Percentiles rank a stretch among this genome's conserved stretches.
Evolutionary conservation across 768 basidiomycete species (phyloP).

Genomic region (Mrakia blollopis): DNA sequence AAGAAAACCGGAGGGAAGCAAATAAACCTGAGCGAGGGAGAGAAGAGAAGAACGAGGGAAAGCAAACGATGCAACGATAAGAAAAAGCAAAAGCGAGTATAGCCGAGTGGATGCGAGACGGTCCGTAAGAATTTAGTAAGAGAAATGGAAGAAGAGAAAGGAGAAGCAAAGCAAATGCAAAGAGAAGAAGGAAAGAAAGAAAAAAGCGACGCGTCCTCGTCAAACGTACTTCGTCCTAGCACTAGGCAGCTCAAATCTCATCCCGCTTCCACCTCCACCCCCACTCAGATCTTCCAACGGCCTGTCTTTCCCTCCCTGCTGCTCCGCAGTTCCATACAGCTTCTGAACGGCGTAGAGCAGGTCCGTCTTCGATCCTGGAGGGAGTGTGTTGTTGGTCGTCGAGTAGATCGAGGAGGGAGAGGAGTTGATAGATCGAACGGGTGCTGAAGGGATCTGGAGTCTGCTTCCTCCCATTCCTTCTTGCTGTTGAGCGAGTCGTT

Average conservation of each 20-base stretch:
- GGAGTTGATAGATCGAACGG: background rate
- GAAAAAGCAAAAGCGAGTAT: background rate
- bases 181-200: too few species aligned
- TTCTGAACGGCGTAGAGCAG: conserved; percentile 1
- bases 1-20: too few species aligned
- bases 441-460: background rate
- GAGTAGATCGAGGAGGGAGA: background rate
- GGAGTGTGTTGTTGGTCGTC: background rate
- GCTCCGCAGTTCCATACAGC: too few species aligned
- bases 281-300: background rate
- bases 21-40: too few species aligned
- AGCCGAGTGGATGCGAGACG: too few species aligned
- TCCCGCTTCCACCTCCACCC: background rate
- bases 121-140: background rate
- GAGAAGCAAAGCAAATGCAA: background rate
- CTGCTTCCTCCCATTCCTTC: too few species aligned
- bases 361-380: background rate
- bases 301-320: background rate
- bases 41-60: too few species aligned
- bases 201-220: background rate
- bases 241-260: background rate
- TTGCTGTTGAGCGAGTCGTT: too few species aligned
- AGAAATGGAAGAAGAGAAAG: background rate
- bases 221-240: background rate
- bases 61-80: too few species aligned